Conservation (phyloP, 2,329 filamentous ascomycete genomes). For the Paraconiothyrium sp. region DNA sequence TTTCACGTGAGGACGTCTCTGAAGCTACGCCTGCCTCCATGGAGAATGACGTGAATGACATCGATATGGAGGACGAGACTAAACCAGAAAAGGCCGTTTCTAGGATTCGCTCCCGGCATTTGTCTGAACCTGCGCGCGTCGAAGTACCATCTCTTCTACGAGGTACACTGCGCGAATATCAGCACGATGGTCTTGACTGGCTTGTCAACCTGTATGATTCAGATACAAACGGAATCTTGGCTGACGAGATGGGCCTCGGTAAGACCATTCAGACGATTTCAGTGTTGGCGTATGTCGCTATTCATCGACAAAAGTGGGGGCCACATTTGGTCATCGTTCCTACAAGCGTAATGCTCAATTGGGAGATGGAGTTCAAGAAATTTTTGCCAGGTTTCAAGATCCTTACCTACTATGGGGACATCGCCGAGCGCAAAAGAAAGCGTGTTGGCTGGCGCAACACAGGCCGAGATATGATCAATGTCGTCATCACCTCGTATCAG, state of each 20-base stretch:
- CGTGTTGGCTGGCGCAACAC: constrained; percentile 93
- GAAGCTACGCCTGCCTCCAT: constrained; percentile 14
- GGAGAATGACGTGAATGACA: constrained; percentile 27
- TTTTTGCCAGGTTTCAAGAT: constrained; percentile 99
- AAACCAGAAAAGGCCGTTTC: constrained; percentile 26
- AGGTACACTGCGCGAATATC: constrained; percentile 91
- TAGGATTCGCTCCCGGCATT: constrained; percentile 35
- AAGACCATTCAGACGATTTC: constrained; percentile 99
- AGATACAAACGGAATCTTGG: constrained; percentile 93
- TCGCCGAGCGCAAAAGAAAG: constrained; percentile 91
- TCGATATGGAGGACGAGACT: constrained; percentile 26
- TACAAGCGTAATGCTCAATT: constrained; percentile 98
- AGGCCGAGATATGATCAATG: constrained; percentile 81
- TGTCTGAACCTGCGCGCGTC: constrained; percentile 43
- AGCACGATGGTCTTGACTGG: constrained; percentile 97
- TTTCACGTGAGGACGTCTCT: constrained; percentile 23
- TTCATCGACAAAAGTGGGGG: constrained; percentile 90
- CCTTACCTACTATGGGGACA: constrained; percentile 92
- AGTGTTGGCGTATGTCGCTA: constrained; percentile 89
- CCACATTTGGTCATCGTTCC: constrained; percentile 96
- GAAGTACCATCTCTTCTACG: constrained; percentile 71
- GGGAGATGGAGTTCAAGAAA: constrained; percentile 99
- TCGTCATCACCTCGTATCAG: constrained; percentile 97
- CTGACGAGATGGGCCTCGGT: constrained; percentile 97
- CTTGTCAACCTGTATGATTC: constrained; percentile 91